Conservation (phyloP, 2,329 filamentous ascomycete genomes). For the Monilinia fructicola region DNA sequence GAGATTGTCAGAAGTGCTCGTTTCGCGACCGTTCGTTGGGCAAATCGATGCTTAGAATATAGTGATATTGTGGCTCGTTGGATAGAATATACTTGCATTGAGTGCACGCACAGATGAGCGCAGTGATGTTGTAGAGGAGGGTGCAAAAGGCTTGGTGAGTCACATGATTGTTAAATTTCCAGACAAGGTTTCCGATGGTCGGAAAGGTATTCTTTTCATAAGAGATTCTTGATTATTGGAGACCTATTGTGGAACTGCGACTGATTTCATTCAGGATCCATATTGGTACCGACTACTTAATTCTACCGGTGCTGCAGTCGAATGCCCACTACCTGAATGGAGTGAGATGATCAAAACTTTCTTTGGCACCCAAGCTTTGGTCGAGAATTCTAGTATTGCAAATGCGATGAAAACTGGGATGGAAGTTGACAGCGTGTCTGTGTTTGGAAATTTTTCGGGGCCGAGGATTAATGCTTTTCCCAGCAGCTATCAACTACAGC, state of each 20-base stretch:
- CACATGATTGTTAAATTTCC: slow-evolving; percentile 47
- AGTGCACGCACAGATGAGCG: slow-evolving; percentile 65
- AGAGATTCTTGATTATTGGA: neutral
- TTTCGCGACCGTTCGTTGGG: slow-evolving; percentile 83
- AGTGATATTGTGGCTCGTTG: slow-evolving; percentile 76
- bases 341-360: slow-evolving; percentile 50
- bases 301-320: slow-evolving; percentile 46
- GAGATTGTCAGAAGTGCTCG: slow-evolving; percentile 70
- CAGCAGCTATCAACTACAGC: slow-evolving; percentile 69
- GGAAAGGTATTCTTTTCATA: too few relatives aligned
- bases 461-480: slow-evolving; percentile 58
- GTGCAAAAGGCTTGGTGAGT: slow-evolving; percentile 78
- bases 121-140: slow-evolving; percentile 86
- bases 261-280: slow-evolving; percentile 45
- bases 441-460: slow-evolving; percentile 44
- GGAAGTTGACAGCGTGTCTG: slow-evolving; percentile 44
- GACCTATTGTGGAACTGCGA: slow-evolving; percentile 1
- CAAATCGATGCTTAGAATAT: slow-evolving; percentile 83
- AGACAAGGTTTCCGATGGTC: neutral
- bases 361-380: slow-evolving; percentile 45
- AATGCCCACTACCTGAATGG: slow-evolving; percentile 51
- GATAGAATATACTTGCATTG: slow-evolving; percentile 85
- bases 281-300: slow-evolving; percentile 69
- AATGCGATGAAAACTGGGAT: slow-evolving; percentile 43
- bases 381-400: slow-evolving; percentile 38